Percentiles rank a stretch among this genome's conserved stretches.
Evolutionary conservation across 2,329 filamentous ascomycete genomes (phyloP).

Genomic region (Falciphora oryzae): DNA sequence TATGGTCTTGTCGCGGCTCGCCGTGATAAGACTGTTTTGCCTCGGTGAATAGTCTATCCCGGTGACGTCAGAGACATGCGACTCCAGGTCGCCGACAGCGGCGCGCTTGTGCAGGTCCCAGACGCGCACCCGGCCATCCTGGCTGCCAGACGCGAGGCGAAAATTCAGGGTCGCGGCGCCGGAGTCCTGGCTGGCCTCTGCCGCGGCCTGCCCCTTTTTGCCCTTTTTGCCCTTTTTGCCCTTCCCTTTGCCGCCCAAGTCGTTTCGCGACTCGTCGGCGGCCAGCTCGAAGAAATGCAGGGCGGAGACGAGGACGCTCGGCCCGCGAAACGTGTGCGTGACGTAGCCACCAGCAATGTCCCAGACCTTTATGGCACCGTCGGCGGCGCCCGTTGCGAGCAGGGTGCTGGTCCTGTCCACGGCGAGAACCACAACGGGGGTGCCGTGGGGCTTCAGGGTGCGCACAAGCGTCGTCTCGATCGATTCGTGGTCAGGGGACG

Average conservation of each 20-base stretch:
- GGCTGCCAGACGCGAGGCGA: constrained; percentile 81
- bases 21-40: constrained; percentile 73
- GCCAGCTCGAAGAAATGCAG: constrained; percentile 84
- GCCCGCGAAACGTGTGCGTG: constrained; percentile 92
- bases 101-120: constrained; percentile 87
- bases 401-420: constrained; percentile 85
- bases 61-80: constrained; percentile 92
- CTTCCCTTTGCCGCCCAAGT: constrained; percentile 28
- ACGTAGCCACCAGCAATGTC: constrained; percentile 85
- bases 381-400: constrained; percentile 85
- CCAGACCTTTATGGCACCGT: constrained; percentile 95
- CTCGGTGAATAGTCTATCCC: constrained; percentile 73
- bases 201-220: constrained; percentile 36
- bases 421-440: constrained; percentile 80
- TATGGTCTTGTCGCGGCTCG: constrained; percentile 86
- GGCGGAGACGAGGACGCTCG: constrained; percentile 85
- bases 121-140: constrained; percentile 86
- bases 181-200: constrained; percentile 32
- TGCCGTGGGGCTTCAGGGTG: constrained; percentile 82
- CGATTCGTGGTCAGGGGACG: constrained; percentile 47
- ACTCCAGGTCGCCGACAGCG: constrained; percentile 72
- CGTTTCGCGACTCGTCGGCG: constrained; percentile 23
- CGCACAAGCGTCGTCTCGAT: constrained; percentile 65
- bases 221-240: constrained; percentile 36
- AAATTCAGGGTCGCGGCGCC: constrained; percentile 49